Evolutionary conservation across 257 asterid genomes (phyloP), one percentile per base, ranked within the genome.

Genomic region (Solanum medicagineum): DNA sequence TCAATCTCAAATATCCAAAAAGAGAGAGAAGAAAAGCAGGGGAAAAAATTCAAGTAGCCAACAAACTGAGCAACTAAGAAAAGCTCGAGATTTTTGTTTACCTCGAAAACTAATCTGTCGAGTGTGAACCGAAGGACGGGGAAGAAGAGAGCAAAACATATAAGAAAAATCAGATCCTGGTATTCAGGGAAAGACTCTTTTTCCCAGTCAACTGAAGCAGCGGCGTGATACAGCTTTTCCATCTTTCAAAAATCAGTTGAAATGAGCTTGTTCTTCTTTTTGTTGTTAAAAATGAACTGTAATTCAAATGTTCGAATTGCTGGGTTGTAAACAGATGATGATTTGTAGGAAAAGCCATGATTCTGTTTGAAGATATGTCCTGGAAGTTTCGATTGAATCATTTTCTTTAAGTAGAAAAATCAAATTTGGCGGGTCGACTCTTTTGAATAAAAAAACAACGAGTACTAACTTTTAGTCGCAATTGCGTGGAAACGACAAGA

Each of bases 71-170:
- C 29, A 19, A 20, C 29, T n/a, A 16, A 57, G 26, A 57, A 15
- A 19, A 8, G 8, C 16, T 13, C 3, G 13, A 32, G 5, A 69
- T 17, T 42, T 11, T 73, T 15, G 45, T 4, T 47, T 84, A 88
- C 90, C 90, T 88, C 85, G 1, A 88, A 88, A 55, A 88, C 26
- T 40, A 74, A 84, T n/a, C 65, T 60, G 80, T 84, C 83, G 3
- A 88, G 87, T 49, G 84, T 49, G 17, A 86, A 88, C 12, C 90
- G 89, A 16, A 86, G 20, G 6, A 84, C 6, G 36, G 88, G 87
- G 22, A 86, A 86, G 87, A 80, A 86, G 71, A 86, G 16, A 12
- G 54, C 42, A 2, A 84, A 86, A 54, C 84, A 84, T 17, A 84
- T 29, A 3, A 88, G 84, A 69, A 80, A 81, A 40, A 22, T 77